A percentile compares a stretch with the other conserved stretches of the same genome.
phyloP scores from a whole-genome alignment of 768 basidiomycete species.

The Pulveroboletus sp. region DNA sequence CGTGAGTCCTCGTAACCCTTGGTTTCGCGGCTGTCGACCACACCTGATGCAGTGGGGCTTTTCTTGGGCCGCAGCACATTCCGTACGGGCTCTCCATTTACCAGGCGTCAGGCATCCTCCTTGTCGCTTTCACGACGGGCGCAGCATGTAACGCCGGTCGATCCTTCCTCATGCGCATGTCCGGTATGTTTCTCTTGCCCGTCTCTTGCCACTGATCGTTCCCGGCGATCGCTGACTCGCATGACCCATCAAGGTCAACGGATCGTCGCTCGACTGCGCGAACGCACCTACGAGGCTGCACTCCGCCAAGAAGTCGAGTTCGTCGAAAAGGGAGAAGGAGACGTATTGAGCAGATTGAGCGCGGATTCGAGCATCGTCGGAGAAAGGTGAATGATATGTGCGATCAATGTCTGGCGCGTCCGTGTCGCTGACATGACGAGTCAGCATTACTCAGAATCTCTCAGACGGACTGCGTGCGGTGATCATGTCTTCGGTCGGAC shows the following conservation, averaged over 20 bases:
- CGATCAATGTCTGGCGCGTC: too few species aligned
- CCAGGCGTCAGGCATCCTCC: conserved; percentile 70
- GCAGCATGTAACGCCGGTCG: conserved; percentile 83
- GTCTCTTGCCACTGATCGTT: too few species aligned
- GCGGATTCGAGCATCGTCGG: conserved; percentile 93
- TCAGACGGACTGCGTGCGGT: conserved; percentile 79
- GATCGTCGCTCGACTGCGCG: conserved; percentile 83
- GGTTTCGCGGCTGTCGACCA: not conserved
- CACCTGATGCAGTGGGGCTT: not conserved
- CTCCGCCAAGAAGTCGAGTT: conserved; percentile 89
- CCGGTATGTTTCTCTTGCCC: conserved; percentile 44
- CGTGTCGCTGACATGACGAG: too few species aligned
- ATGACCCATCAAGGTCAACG: conserved; percentile 55
- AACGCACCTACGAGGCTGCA: conserved; percentile 79
- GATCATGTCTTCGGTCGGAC: conserved; percentile 91
- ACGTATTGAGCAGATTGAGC: conserved; percentile 86
- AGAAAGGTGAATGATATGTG: conserved; percentile 57
- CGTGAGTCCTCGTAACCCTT: conserved; percentile 43
- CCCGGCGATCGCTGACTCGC: not conserved
- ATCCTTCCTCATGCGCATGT: conserved; percentile 79
- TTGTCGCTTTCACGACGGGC: conserved; percentile 80
- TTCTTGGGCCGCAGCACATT: conserved; percentile 60
- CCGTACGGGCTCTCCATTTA: conserved; percentile 77
- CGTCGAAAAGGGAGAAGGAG: conserved; percentile 89
- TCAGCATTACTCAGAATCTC: conserved; percentile 67